These are phyloP conservation scores for Mortierella sp. DNA, from an alignment of 371 early-diverging fungal species.

Conservation along the genomic window DNA sequence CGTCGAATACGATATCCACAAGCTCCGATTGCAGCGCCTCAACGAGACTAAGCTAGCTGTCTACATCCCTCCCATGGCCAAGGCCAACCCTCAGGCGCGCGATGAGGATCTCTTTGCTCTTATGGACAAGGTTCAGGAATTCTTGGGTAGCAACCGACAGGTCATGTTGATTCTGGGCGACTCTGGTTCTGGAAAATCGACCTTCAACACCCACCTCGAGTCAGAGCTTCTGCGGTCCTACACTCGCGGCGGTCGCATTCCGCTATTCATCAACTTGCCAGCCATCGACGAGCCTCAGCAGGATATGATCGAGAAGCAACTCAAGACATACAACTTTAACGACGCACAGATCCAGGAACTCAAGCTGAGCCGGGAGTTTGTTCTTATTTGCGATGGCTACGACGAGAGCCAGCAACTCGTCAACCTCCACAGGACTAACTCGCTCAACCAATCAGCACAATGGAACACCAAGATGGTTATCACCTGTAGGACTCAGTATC, in stretches of 20 bases:
- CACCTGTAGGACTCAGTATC: constrained; percentile 9
- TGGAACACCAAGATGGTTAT: constrained; percentile 14
- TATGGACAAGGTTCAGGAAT: not conserved
- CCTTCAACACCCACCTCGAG: constrained; percentile 18
- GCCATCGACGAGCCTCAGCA: constrained; percentile 4
- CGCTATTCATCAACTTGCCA: constrained; percentile 19
- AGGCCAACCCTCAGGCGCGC: not conserved
- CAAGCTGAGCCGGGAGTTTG: not conserved
- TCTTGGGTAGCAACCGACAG: not conserved
- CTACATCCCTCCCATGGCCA: constrained; percentile 9
- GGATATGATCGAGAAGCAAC: constrained; percentile 19
- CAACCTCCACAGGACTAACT: constrained; percentile 12
- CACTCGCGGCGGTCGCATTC: not conserved
- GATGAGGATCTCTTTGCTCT: not conserved
- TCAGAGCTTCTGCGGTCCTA: not conserved
- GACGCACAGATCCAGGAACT: constrained; percentile 13
- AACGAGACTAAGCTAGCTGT: not conserved
- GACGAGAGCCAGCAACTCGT: constrained; percentile 1
- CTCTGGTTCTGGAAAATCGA: constrained; percentile 31
- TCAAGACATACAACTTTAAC: not conserved
- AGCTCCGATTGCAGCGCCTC: not conserved
- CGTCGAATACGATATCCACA: constrained; percentile 3
- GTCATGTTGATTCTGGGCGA: constrained; percentile 25
- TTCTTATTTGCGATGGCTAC: constrained; percentile 25
- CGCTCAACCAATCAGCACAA: not conserved